Evolutionary conservation across 2,329 filamentous ascomycete species (phyloP).

Genomic region (Aspergillus arachidicola): DNA sequence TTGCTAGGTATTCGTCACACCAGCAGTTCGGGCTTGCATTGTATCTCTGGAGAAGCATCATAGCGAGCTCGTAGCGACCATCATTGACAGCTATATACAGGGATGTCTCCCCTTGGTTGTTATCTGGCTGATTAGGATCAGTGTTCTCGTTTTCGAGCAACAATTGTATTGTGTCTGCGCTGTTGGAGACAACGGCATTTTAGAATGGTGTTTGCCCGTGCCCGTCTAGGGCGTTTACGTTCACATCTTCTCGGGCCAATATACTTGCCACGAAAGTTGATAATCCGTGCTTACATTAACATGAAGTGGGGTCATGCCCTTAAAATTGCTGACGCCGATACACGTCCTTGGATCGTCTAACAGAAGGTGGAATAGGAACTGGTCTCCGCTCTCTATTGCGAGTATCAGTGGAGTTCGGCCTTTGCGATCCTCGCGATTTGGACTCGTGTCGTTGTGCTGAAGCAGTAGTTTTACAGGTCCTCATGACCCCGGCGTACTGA

Average conservation of each 20-base stretch:
- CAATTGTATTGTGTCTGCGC: not conserved
- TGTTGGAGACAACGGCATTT: not conserved
- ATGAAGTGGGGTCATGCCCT: not conserved
- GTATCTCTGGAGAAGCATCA: not conserved
- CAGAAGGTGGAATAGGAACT: not conserved
- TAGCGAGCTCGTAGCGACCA: not conserved
- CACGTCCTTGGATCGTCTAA: not conserved
- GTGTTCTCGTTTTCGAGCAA: not conserved
- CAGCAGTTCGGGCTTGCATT: not conserved
- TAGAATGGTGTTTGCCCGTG: not conserved
- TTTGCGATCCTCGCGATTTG: not conserved
- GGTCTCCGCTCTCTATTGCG: not conserved
- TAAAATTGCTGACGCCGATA: not conserved
- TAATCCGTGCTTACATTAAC: not conserved
- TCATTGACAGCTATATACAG: not conserved
- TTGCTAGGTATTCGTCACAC: not conserved
- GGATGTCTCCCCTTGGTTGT: not conserved
- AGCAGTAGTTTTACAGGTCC: not conserved
- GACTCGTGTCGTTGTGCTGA: not conserved
- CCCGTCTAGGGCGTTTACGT: not conserved
- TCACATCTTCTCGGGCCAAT: not conserved
- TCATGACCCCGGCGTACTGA: not conserved
- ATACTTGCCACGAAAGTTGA: not conserved
- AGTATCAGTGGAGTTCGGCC: not conserved
- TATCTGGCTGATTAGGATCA: not conserved